Conservation (phyloP, 805 yeast genomes). For the Starmera amethionina region DNA sequence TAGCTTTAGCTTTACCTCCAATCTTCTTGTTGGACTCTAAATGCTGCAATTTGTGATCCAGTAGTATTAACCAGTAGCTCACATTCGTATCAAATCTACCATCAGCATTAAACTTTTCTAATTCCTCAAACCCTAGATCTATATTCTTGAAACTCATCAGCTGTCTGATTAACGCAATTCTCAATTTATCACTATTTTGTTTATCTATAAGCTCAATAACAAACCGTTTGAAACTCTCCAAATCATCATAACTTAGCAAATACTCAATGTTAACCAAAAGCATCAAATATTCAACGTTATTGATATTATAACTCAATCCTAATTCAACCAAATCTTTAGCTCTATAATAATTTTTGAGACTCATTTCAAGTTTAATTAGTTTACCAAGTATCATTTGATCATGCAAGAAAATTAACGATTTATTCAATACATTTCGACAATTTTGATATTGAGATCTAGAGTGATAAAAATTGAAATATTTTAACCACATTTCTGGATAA, state of each 20-base stretch:
- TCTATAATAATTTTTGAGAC: slow-evolving; percentile 22
- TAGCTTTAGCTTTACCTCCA: no score
- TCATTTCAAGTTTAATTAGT: slow-evolving; percentile 34
- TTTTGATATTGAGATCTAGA: slow-evolving; percentile 18
- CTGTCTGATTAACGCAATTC: slow-evolving; percentile 20
- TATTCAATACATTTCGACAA: slow-evolving; percentile 30
- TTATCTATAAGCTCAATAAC: slow-evolving; percentile 20
- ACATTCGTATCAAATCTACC: neutral
- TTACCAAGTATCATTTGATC: slow-evolving; percentile 23
- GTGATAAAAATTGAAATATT: slow-evolving; percentile 33
- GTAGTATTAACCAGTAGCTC: slow-evolving; percentile 1
- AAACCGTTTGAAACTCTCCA: slow-evolving; percentile 6
- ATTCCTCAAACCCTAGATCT: slow-evolving; percentile 13
- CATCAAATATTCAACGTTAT: slow-evolving; percentile 24
- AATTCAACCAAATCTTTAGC: slow-evolving; percentile 21
- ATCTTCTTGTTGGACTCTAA: no score
- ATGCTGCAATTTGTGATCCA: neutral
- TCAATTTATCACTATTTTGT: slow-evolving; percentile 22
- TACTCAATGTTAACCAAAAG: slow-evolving; percentile 35
- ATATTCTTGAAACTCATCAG: slow-evolving; percentile 20
- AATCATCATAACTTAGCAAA: slow-evolving; percentile 13
- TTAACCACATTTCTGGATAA: slow-evolving; percentile 41
- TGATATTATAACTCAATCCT: slow-evolving; percentile 20
- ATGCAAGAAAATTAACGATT: slow-evolving; percentile 21
- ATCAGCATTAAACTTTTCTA: slow-evolving; percentile 7